phyloP scores from a whole-genome alignment of 1,284 basidiomycete genomes.

The Trichosporon ovoides region DNA sequence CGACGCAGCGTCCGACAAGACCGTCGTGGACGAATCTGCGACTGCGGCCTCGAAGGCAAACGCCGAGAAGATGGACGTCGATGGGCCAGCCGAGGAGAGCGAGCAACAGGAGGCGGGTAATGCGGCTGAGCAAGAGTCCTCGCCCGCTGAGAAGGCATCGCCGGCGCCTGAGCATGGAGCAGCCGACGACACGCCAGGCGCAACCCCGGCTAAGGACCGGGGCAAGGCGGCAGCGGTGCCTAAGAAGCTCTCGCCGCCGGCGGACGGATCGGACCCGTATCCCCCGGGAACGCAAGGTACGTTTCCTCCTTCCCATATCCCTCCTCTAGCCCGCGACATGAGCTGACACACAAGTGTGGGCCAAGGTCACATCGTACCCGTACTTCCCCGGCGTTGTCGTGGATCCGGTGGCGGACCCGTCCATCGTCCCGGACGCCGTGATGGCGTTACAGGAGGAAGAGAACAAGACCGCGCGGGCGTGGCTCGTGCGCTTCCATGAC shows the following conservation, averaged over 20 bases:
- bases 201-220: neutral
- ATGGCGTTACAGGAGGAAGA: slow-evolving; percentile 44
- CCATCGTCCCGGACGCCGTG: slow-evolving; percentile 55
- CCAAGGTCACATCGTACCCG: slow-evolving; percentile 41
- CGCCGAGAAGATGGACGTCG: slow-evolving; percentile 7
- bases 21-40: neutral
- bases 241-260: neutral
- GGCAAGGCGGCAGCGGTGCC: neutral
- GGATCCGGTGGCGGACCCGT: slow-evolving; percentile 49
- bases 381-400: slow-evolving; percentile 50
- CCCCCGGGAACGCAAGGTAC: slow-evolving; percentile 40
- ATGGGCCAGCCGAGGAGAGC: slow-evolving; percentile 14
- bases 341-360: slow-evolving; percentile 39
- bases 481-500: slow-evolving; percentile 66
- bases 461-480: slow-evolving; percentile 25
- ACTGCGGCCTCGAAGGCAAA: neutral
- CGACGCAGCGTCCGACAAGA: slow-evolving; percentile 6
- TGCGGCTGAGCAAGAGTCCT: too few relatives aligned
- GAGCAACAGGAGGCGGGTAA: neutral
- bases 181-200: slow-evolving; percentile 7
- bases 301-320: slow-evolving; percentile 7
- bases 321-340: neutral
- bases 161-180: neutral
- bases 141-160: too few relatives aligned
- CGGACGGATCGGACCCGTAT: slow-evolving; percentile 22